Evolutionary conservation across 2,329 filamentous ascomycete genomes (phyloP), one percentile per base, ranked within the genome.

Genomic region (Epichloe hybrida): DNA sequence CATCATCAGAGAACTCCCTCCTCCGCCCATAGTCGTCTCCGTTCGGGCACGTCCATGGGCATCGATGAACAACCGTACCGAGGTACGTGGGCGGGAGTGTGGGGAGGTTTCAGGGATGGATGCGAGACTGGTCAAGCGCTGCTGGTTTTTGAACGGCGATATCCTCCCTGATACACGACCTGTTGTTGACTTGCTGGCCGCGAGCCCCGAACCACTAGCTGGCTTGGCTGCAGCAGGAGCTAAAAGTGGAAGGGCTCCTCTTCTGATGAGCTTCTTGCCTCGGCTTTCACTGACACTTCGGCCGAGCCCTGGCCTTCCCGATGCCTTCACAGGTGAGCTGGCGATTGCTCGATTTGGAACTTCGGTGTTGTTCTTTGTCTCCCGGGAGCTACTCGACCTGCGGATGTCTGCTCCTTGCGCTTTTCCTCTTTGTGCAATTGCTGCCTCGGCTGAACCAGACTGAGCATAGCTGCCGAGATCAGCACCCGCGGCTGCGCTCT

Each of bases 31-130:
- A 1, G 73, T 74, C 1, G 74, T 75, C 55, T 80, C 76, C 8
- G 77, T 75, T 35, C 74, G 70, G 13, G 78, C 78, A 50, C 78
- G 72, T 21, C 80, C 80, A 49, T 74, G 73, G n/a, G 76, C 70
- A 58, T 83, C 80, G 54, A 84, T 81, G 15, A 73, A 80, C 54
- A 84, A 80, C 57, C 76, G 79, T 6, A 83, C 77, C 41, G 79
- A 75, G 1, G 77, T 74, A 40, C 76, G 70, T 38, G 72, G 70
- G 48, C 70, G 66, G 1, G 72, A 65, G 2, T 67, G 65, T 2
- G 67, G 61, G 20, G 62, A 55, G 11, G 70, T 64, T 59, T 83
- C 80, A 0, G 79, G 78, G 34, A 83, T 83, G 1, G 79, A 79
- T 0, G 70, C 72, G 12, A 80, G 64, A 50, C 73, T 73, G 3